Base-by-base conservation (phyloP, 2,329 filamentous ascomycete genomes). In the Xylaria sp. region DNA sequence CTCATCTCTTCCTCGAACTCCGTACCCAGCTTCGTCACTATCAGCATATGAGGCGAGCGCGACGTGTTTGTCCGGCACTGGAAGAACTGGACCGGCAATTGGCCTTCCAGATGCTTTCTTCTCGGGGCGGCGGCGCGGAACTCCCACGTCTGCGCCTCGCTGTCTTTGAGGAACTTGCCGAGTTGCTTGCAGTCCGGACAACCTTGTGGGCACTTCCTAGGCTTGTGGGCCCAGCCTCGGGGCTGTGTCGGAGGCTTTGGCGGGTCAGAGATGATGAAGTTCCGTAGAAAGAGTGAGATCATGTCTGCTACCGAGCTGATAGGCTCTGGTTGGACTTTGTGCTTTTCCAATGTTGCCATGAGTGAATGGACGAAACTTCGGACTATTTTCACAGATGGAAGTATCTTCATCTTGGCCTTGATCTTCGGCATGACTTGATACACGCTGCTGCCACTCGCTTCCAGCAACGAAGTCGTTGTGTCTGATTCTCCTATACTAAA, bases 1-100 rank as follows among this genome's bases (percentile, higher is more conserved):
- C 34, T 7, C 42, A 54, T 46, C 2, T 52, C 50, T 11, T 47
- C n/a, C n/a, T 43, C 17, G 22, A 29, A 52, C 39, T 58, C 50
- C 2, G 22, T 52, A 7, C 47, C 44, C 2, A 47, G 24, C 44
- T 60, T 60, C 7, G 29, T 54, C 9, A 60, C 41, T 11, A 52
- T 16, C 13, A 60, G 34, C 4, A 1, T 39, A 2, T 45, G 13
- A 11, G 44, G 38, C 2, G 16, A 2, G 5, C 18, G 9, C 7
- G 20, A 9, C 34, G 9, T 39, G 2, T 29, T n/a, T 9, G 40
- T 48, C 1, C 16, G 13, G n/a, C 39, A 44, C 5, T 13, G 26
- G 44, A 56, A 58, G 26, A 48, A 18, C 0, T 21, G 3, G 1
- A 0, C 1, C 9, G 52, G 42, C n/a, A 60, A 19, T 22, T 34